Evolutionary conservation across 1,139 yeast species (phyloP), one percentile per base, ranked within the genome.

Genomic region (Suhomyces terraborum): DNA sequence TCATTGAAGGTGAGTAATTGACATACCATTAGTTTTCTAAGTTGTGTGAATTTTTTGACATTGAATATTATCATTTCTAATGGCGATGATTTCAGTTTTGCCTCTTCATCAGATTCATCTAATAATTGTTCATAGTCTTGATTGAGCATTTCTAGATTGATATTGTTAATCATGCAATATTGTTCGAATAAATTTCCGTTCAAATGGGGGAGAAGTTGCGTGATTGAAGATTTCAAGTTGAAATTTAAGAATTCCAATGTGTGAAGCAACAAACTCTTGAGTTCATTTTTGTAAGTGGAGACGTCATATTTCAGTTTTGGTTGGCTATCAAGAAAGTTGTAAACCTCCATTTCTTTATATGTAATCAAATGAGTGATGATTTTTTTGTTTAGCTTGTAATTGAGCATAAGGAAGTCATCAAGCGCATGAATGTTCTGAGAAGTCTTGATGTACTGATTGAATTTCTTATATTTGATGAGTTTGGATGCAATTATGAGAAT

Each of bases 151-250:
- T 53, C 55, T 18, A 49, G 30, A 38, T 65, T 56, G 14, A 72
- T 58, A 36, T 62, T 61, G 45, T 73, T 71, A 13, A 72, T 62
- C 23, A 55, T 53, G 46, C 74, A 69, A 45, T 70, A 72, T 47
- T 69, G 69, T 45, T 73, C 76, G 29, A 73, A 56, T 8, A 64
- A 52, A 1, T 62, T 65, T 0, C 77, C 77, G 46, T 72, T 69
- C 35, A 69, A 42, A 21, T 52, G 48, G 0, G 75, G 74, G 7
- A 73, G 45, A 8, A 72, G 44, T 20, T 59, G 59, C 2, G 56
- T 46, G n/a, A 70, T 58, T 4, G 67, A 62, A 16, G 53, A 41
- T 39, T 51, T 59, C 26, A 68, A 41, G 42, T 67, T 66, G 38
- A 67, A 54, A 17, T 55, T 58, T 27, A 71, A 46, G 29, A 68